These are phyloP conservation scores for Sporothrix globosa DNA, from an alignment of 2,329 filamentous ascomycete genomes.

Conservation along the genomic window DNA sequence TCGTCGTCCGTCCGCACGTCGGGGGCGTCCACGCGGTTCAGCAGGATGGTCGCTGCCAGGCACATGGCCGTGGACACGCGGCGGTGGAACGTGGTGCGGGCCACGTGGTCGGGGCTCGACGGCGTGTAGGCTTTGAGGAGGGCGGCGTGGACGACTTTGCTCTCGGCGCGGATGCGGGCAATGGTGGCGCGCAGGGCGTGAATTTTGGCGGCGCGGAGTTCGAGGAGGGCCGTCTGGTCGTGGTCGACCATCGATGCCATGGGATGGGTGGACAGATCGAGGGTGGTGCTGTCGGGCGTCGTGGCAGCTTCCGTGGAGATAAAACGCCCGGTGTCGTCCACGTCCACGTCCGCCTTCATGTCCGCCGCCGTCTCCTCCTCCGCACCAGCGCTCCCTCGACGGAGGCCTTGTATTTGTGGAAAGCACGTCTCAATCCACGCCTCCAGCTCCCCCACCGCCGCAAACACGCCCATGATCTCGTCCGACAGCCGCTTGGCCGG, in stretches of 20 bases:
- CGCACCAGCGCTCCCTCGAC: too few species aligned
- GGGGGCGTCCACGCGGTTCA: conserved; percentile 25
- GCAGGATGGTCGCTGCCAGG: conserved; percentile 27
- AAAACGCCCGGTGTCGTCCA: neutral
- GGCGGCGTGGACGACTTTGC: conserved; percentile 27
- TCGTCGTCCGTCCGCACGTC: conserved; percentile 30
- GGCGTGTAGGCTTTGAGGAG: conserved; percentile 22
- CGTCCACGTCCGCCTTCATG: neutral
- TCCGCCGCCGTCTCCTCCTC: neutral
- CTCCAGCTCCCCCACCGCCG: conserved; percentile 25
- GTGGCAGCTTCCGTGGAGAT: too few species aligned
- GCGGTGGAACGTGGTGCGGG: conserved; percentile 28
- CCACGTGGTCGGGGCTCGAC: conserved; percentile 16
- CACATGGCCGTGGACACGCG: conserved; percentile 29
- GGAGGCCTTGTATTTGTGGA: neutral
- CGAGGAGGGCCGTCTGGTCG: neutral
- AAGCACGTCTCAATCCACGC: conserved; percentile 11
- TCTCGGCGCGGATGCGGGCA: conserved; percentile 31
- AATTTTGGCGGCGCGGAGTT: conserved; percentile 29
- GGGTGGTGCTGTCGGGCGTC: too few species aligned
- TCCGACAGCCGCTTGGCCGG: conserved; percentile 33
- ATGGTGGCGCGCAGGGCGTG: conserved; percentile 34
- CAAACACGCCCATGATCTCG: conserved; percentile 32
- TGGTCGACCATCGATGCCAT: neutral
- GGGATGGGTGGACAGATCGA: too few species aligned